phyloP scores from a whole-genome alignment of 768 basidiomycete genomes.

The Pleurotus tuoliensis region DNA sequence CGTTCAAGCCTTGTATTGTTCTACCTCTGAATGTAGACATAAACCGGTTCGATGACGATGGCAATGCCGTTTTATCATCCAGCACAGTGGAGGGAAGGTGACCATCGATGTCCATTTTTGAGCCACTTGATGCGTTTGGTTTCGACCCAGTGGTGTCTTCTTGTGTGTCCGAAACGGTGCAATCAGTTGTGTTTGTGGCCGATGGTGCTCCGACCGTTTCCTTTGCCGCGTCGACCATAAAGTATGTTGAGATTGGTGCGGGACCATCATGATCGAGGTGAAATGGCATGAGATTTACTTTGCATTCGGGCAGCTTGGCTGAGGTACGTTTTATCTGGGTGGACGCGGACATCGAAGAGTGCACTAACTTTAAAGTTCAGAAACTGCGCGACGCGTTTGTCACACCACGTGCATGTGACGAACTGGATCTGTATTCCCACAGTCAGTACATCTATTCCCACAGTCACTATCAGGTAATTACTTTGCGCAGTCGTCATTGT shows the following conservation, averaged over 20 bases:
- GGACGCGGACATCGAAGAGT: background rate
- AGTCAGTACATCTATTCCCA: background rate
- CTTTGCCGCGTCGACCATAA: constrained; percentile 49
- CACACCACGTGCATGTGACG: background rate
- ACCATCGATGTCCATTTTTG: constrained; percentile 23
- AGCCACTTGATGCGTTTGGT: constrained; percentile 11
- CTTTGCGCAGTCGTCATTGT: background rate
- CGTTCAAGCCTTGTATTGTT: constrained; percentile 61
- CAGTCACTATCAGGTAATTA: background rate
- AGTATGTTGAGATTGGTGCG: constrained; percentile 72
- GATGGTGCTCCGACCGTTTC: constrained; percentile 24
- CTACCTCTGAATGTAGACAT: constrained; percentile 73
- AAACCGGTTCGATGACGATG: constrained; percentile 27
- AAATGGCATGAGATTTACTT: constrained; percentile 81
- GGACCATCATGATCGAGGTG: constrained; percentile 67
- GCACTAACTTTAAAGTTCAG: too few relatives aligned
- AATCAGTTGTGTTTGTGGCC: too few relatives aligned
- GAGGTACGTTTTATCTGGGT: background rate
- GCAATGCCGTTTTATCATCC: too few relatives aligned
- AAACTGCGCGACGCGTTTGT: too few relatives aligned
- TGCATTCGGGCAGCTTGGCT: constrained; percentile 33
- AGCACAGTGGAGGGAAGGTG: too few relatives aligned
- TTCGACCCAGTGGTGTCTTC: background rate
- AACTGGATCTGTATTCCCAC: background rate
- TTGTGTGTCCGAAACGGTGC: too few relatives aligned